Evolutionary conservation across 2,329 filamentous ascomycete species (phyloP), one percentile per base, ranked within the genome.

Genomic region (Chaetothyriales sp.): DNA sequence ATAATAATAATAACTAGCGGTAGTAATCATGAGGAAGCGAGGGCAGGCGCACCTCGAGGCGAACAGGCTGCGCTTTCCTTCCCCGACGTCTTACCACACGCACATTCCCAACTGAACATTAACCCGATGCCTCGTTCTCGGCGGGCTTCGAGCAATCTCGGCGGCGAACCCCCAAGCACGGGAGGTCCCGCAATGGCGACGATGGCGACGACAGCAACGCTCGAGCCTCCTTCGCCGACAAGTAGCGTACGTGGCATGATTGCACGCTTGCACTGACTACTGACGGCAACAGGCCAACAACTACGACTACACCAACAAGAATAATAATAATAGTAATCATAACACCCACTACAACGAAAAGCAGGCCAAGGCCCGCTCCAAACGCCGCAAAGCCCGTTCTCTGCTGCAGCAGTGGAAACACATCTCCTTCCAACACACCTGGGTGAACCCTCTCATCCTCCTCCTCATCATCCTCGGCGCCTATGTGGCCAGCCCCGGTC

Each of bases 401-500:
- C 55, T 63, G 43, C 63, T 72, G 49, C 67, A 69, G 44, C 67
- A 69, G 50, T 72, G 66, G 60, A 70, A 68, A 52, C 52, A 58
- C 68, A 50, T 58, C 32, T 61, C 54, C 20, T 32, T 54, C 20
- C 50, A 53, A 18, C 73, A 78, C 60, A 78, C 75, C 15, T 78
- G 75, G 75, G 62, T 77, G 32, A 72, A 72, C 49, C 87, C 87
- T n/a, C 75, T 88, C 53, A 66, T 82, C 60, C 67, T 89, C 55
- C 68, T 84, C 49, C 55, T 75, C 55, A 57, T 77, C 63, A 74
- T 86, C 63, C 67, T 83, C 53, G 66, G 72, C 45, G 72, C 78
- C 55, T 93, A 87, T 70, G 77, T 78, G 59, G 62, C 83, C 63
- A 81, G 85, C 63, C 87, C 87, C 6, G 76, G 76, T 62, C 74